phyloP scores from a whole-genome alignment of 2,329 filamentous ascomycete species.

The Fusarium palustre region DNA sequence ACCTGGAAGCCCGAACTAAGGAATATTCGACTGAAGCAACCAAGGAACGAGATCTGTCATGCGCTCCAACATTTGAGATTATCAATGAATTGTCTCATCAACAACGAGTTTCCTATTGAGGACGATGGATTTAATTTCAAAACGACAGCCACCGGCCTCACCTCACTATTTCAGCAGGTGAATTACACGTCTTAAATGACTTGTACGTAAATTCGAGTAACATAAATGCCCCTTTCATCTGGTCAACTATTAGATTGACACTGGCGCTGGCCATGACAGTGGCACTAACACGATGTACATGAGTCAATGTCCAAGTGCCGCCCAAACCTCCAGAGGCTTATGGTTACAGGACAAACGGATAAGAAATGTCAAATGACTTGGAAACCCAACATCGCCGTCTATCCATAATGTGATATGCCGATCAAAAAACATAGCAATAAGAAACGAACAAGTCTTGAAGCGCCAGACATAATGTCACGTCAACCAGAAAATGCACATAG shows the following conservation, averaged over 20 bases:
- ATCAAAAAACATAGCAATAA: neutral
- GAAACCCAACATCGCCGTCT: neutral
- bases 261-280: neutral
- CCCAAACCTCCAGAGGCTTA: neutral
- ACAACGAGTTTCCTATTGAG: conserved; percentile 5
- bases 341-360: neutral
- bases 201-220: conserved; percentile 12
- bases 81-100: neutral
- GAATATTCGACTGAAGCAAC: conserved; percentile 15
- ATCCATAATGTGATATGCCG: neutral
- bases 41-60: conserved; percentile 13
- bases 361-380: conserved; percentile 5
- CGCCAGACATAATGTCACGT: neutral
- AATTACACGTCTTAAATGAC: neutral
- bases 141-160: neutral
- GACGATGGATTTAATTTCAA: neutral
- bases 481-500: neutral
- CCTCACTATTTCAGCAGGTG: conserved; percentile 9
- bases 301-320: conserved; percentile 2
- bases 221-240: neutral
- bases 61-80: conserved; percentile 5
- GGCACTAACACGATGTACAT: conserved; percentile 1
- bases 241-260: neutral
- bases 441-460: neutral
- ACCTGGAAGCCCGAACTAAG: conserved; percentile 10